A percentile compares a stretch with the other conserved stretches of the same genome.
Evolutionary conservation across 345 rosid genomes (phyloP).

Genomic region (Lepidium africanum): DNA sequence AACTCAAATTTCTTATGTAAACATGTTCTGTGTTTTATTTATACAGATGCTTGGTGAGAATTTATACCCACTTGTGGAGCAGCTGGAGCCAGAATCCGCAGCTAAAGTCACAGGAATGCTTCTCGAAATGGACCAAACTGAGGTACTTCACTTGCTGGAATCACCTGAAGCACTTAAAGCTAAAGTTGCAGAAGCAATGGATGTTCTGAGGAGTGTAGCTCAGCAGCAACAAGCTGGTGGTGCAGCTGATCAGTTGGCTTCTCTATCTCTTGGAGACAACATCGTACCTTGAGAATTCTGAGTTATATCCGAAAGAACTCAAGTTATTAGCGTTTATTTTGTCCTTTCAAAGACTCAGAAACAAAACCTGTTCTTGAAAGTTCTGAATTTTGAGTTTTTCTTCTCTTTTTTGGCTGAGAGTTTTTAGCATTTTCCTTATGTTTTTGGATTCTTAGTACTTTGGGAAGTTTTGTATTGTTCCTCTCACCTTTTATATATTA

Average conservation of each 20-base stretch:
- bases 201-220: conserved; percentile 37
- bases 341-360: not conserved
- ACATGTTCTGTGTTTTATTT: not conserved
- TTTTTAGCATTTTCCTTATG: not conserved
- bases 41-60: conserved; percentile 52
- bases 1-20: not conserved
- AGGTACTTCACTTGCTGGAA: conserved; percentile 53
- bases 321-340: conserved; percentile 6
- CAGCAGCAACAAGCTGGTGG: conserved; percentile 47
- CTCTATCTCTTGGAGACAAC: conserved; percentile 46
- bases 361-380: conserved; percentile 22
- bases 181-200: conserved; percentile 56
- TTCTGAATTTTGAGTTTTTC: conserved; percentile 19
- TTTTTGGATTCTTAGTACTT: conserved; percentile 16
- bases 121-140: conserved; percentile 57
- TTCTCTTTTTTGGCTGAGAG: conserved; percentile 4
- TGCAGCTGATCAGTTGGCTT: conserved; percentile 49
- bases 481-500: not conserved
- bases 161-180: conserved; percentile 56
- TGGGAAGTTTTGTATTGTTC: conserved; percentile 18
- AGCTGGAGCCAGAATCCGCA: conserved; percentile 42
- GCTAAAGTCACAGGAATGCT: conserved; percentile 60
- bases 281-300: conserved; percentile 37
- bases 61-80: conserved; percentile 58
- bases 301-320: conserved; percentile 13